Conservation (phyloP, 148 eudicot genomes). For the Hydrangea macrophylla region DNA sequence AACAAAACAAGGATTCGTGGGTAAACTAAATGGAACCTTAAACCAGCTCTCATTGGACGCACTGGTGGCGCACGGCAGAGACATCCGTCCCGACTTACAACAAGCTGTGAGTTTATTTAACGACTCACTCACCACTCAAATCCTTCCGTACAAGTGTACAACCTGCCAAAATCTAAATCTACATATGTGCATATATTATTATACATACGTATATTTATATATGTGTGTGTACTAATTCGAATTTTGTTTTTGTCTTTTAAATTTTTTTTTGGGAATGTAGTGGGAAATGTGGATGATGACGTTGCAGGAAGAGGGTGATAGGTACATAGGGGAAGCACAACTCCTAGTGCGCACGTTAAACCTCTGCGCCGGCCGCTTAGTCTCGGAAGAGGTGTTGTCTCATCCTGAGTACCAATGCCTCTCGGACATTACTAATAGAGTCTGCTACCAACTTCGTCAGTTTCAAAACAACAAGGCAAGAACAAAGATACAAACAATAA, state of each 20-base stretch:
- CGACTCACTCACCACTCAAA: not conserved
- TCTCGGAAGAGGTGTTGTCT: slow-evolving; percentile 21
- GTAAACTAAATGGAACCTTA: slow-evolving; percentile 38
- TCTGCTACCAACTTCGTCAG: slow-evolving; percentile 44
- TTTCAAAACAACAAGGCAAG: slow-evolving; percentile 8
- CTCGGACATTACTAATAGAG: slow-evolving; percentile 31
- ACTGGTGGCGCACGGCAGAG: slow-evolving; percentile 46
- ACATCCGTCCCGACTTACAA: slow-evolving; percentile 42
- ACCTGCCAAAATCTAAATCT: no score
- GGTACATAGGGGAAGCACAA: slow-evolving; percentile 62
- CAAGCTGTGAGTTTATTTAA: slow-evolving; percentile 45
- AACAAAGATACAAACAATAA: no score
- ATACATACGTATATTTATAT: not conserved
- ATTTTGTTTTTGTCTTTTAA: not conserved
- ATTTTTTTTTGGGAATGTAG: slow-evolving; percentile 18
- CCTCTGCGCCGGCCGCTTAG: slow-evolving; percentile 35
- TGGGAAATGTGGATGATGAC: slow-evolving; percentile 67
- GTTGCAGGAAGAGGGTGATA: slow-evolving; percentile 67
- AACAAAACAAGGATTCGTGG: slow-evolving; percentile 31
- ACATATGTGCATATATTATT: no score
- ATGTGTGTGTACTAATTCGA: not conserved
- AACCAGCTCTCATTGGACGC: slow-evolving; percentile 63
- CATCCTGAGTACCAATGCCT: slow-evolving; percentile 38
- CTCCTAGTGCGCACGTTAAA: slow-evolving; percentile 49
- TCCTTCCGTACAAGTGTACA: not conserved